Percentiles rank a stretch among this genome's conserved stretches.
Conservation (phyloP, 2,329 filamentous ascomycete genomes). For the Aspergillus pseudoglaucus region DNA sequence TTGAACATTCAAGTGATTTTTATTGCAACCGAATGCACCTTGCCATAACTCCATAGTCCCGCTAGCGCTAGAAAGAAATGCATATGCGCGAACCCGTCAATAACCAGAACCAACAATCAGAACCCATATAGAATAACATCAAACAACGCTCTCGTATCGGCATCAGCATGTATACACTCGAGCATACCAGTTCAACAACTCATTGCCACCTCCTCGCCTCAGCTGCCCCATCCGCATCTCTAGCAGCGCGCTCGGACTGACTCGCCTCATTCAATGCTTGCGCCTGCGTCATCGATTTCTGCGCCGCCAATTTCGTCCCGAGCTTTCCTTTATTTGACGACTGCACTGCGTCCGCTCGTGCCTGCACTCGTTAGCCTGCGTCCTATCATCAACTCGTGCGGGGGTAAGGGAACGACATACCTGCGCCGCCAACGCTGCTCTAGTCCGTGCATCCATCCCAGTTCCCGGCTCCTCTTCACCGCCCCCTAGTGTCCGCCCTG, state of each 20-base stretch:
- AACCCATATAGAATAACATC: background rate
- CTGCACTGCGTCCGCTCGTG: conserved; percentile 54
- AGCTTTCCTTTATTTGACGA: conserved; percentile 57
- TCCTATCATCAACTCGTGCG: background rate
- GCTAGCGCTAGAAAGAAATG: too few species aligned
- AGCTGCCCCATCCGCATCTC: conserved; percentile 61
- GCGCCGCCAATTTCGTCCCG: conserved; percentile 61
- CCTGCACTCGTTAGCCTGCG: conserved; percentile 39
- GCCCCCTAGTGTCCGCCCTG: conserved; percentile 60
- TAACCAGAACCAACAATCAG: background rate
- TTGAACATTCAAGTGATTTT: background rate
- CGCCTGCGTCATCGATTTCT: conserved; percentile 66
- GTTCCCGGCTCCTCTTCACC: conserved; percentile 15
- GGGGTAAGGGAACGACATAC: conserved; percentile 44
- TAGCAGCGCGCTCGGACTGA: conserved; percentile 55
- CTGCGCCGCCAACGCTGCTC: conserved; percentile 77
- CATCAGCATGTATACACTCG: background rate
- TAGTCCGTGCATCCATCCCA: conserved; percentile 57
- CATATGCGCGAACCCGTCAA: too few species aligned
- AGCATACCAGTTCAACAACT: conserved; percentile 6
- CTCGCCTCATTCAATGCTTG: conserved; percentile 64
- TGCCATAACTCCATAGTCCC: background rate
- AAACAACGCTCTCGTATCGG: background rate
- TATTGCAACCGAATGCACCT: too few species aligned
- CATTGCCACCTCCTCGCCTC: conserved; percentile 55